These are phyloP conservation scores for Harrya chromipes DNA, from an alignment of 768 basidiomycete genomes.

Conservation along the genomic window DNA sequence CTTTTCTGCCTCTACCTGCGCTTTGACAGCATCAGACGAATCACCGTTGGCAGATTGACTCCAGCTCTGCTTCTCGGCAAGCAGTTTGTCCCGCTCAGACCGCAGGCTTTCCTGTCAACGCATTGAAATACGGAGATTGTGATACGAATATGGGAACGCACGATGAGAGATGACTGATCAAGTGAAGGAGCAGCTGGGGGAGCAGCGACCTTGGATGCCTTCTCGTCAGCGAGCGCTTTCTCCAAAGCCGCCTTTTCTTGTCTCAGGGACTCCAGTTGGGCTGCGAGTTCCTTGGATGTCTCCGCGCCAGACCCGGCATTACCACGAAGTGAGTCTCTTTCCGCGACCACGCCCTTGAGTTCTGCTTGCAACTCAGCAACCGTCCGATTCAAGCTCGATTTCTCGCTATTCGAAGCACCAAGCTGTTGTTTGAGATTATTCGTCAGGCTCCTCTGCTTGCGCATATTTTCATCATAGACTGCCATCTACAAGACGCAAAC, in stretches of 20 bases:
- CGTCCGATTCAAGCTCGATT: slow-evolving; percentile 28
- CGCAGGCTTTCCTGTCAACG: slow-evolving; percentile 45
- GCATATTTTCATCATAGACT: slow-evolving; percentile 42
- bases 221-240: slow-evolving; percentile 38
- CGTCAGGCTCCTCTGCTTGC: slow-evolving; percentile 31
- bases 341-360: slow-evolving; percentile 27
- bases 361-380: slow-evolving; percentile 25
- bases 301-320: slow-evolving; percentile 13
- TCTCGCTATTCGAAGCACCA: slow-evolving; percentile 25
- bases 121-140: not conserved
- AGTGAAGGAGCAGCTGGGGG: slow-evolving; percentile 6
- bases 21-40: slow-evolving; percentile 33
- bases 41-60: slow-evolving; percentile 21
- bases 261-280: slow-evolving; percentile 36
- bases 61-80: slow-evolving; percentile 53
- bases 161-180: slow-evolving; percentile 32
- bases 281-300: slow-evolving; percentile 28
- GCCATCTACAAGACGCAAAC: slow-evolving; percentile 32
- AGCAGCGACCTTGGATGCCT: slow-evolving; percentile 24
- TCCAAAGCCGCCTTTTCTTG: slow-evolving; percentile 39
- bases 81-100: slow-evolving; percentile 59
- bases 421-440: slow-evolving; percentile 26
- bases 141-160: slow-evolving; percentile 17
- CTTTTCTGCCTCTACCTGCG: slow-evolving; percentile 59
- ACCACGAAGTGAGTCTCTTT: slow-evolving; percentile 28